These are phyloP conservation scores for Blastobotrys peoriensis DNA, from an alignment of 805 yeast genomes.

Conservation along the genomic window DNA sequence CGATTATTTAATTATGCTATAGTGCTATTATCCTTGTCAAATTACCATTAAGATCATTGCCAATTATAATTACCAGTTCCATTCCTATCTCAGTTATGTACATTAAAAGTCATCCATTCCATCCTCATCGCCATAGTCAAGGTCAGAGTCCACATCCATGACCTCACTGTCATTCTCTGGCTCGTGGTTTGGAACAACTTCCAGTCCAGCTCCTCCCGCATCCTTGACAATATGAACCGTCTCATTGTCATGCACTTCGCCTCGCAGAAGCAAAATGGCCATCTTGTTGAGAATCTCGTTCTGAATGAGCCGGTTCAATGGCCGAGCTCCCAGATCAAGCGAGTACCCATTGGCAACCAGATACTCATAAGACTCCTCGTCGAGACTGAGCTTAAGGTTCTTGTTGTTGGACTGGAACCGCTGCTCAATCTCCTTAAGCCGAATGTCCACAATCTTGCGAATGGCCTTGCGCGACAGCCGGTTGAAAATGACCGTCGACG, in stretches of 20 bases:
- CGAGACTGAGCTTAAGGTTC: constrained; percentile 63
- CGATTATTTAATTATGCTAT: too few relatives aligned
- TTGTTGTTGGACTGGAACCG: constrained; percentile 84
- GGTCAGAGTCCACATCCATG: constrained; percentile 26
- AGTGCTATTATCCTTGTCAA: too few relatives aligned
- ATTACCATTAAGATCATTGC: too few relatives aligned
- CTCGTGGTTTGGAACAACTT: constrained; percentile 83
- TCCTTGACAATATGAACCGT: constrained; percentile 56
- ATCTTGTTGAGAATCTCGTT: constrained; percentile 77
- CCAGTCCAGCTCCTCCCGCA: constrained; percentile 54
- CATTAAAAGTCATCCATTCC: constrained; percentile 18
- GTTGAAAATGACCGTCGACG: constrained; percentile 89
- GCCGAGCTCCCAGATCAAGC: constrained; percentile 93
- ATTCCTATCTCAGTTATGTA: too few relatives aligned
- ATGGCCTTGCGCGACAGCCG: constrained; percentile 87
- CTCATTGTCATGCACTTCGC: constrained; percentile 86
- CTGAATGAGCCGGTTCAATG: constrained; percentile 83
- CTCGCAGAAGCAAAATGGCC: constrained; percentile 83
- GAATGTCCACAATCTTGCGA: constrained; percentile 80
- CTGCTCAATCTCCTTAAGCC: constrained; percentile 77
- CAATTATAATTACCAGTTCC: too few relatives aligned
- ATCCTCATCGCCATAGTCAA: constrained; percentile 26
- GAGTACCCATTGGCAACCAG: constrained; percentile 85
- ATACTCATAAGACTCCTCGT: constrained; percentile 71
- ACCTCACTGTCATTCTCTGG: constrained; percentile 39